Percentiles rank a stretch among this genome's conserved stretches.
Evolutionary conservation across 441 rosid genomes (phyloP).

Genomic region (Aquilaria agallochum): DNA sequence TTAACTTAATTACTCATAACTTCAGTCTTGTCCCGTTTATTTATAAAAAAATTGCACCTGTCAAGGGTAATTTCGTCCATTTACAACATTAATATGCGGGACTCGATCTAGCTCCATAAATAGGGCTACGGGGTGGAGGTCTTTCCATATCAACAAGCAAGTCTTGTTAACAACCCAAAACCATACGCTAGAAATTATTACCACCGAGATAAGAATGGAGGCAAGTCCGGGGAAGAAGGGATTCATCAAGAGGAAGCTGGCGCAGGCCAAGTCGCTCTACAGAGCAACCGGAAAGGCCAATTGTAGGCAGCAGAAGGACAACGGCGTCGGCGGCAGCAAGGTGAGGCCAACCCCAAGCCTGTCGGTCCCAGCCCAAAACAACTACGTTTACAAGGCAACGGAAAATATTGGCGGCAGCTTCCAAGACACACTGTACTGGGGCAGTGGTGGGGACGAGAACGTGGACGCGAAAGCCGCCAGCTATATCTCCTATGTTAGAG

Average conservation of each 20-base stretch:
- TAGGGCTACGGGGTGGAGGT: too few species aligned
- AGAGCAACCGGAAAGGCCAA: conserved; percentile 10
- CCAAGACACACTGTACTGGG: not conserved
- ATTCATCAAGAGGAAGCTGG: conserved; percentile 24
- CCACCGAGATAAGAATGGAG: conserved; percentile 18
- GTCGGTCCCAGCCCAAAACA: not conserved
- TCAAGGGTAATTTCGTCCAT: too few species aligned
- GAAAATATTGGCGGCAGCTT: not conserved
- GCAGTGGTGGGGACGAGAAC: conserved; percentile 29
- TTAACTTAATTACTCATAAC: too few species aligned
- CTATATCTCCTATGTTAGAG: conserved; percentile 31
- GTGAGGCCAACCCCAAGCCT: conserved; percentile 21
- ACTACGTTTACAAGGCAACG: conserved; percentile 1
- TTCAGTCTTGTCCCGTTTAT: too few species aligned
- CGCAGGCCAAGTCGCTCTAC: conserved; percentile 23
- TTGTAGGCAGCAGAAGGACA: not conserved
- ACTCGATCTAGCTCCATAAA: too few species aligned
- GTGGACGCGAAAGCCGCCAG: conserved; percentile 34
- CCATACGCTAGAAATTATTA: too few species aligned
- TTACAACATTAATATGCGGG: too few species aligned
- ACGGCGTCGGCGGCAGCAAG: conserved; percentile 9
- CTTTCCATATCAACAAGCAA: too few species aligned
- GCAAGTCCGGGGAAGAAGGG: conserved; percentile 22
- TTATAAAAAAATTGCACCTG: too few species aligned
- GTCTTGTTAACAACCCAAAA: too few species aligned